Base-by-base conservation (phyloP, 2,329 filamentous ascomycete genomes). In the Acrodontium crateriforme region DNA sequence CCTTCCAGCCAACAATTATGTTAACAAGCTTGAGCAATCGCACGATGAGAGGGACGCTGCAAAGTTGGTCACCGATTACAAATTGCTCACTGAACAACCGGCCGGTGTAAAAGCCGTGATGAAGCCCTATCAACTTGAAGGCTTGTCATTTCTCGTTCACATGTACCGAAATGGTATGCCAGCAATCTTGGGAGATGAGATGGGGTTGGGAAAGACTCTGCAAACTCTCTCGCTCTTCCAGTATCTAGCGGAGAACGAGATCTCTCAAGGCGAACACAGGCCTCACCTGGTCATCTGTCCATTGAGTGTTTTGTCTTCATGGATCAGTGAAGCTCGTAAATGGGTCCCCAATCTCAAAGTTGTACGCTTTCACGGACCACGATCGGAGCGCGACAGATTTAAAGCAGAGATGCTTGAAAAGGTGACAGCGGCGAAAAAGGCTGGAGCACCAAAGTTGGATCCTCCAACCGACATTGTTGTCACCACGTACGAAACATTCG, bases 71-170 rank as follows among this genome's bases (percentile, higher is more conserved):
- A n/a, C n/a, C n/a, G n/a, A n/a, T n/a, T n/a, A n/a, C n/a, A n/a
- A n/a, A n/a, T n/a, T n/a, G n/a, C n/a, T 66, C 3, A 33, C 43
- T 3, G 38, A 52, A 24, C 64, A 67, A 36, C 65, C 36, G 16
- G 30, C 34, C 25, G 58, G 53, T 2, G 56, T 71, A 9, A 60
- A 44, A 2, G 67, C 67, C 1, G 55, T 41, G 0, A 62, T 68
- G 48, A 68, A 67, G 38, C 55, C 60, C 3, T 65, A 68, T 25
- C 65, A 67, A 33, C 41, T 67, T 0, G 55, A 60, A 3, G 65
- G 63, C 1, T 46, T 68, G 0, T 63, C 60, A 0, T 67, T 65
- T 39, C 52, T 68, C 6, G 40, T 63, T 1, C 56, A 63, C 36
- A 52, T 63, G 30, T 53, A 62, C 35, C 44, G 52, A 2, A 63